These are phyloP conservation scores for Cenchrus purpureus DNA, from an alignment of 176 grass and related monocot species.

Conservation along the genomic window DNA sequence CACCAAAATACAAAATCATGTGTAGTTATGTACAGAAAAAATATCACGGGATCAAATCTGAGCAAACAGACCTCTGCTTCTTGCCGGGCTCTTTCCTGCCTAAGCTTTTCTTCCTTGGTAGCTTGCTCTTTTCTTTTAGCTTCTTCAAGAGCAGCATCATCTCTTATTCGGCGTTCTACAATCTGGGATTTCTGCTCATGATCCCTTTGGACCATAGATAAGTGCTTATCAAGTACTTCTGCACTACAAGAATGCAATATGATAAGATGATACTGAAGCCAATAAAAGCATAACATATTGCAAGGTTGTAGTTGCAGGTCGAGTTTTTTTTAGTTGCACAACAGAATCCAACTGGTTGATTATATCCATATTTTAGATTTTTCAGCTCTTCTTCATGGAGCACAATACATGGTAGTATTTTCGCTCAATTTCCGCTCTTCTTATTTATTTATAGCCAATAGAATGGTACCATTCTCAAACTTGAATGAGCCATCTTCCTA, in stretches of 20 bases:
- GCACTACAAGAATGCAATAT: slow-evolving; percentile 74
- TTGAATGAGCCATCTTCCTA: not conserved
- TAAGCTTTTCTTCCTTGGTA: slow-evolving; percentile 75
- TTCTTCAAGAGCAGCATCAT: slow-evolving; percentile 90
- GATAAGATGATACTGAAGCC: slow-evolving; percentile 27
- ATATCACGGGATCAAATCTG: not conserved
- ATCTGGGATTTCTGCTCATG: slow-evolving; percentile 88
- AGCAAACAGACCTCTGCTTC: slow-evolving; percentile 79
- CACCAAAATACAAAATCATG: not conserved
- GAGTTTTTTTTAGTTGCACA: too few relatives aligned
- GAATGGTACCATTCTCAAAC: not conserved
- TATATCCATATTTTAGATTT: not conserved
- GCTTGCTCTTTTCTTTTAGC: slow-evolving; percentile 78
- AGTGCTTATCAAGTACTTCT: slow-evolving; percentile 86
- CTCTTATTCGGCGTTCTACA: slow-evolving; percentile 86
- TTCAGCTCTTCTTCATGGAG: not conserved
- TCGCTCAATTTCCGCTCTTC: not conserved
- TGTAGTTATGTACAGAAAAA: not conserved
- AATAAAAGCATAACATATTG: slow-evolving; percentile 29
- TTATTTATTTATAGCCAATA: not conserved
- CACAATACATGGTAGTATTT: not conserved
- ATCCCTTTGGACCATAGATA: slow-evolving; percentile 80
- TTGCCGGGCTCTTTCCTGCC: slow-evolving; percentile 74
- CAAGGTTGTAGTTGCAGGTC: not conserved
- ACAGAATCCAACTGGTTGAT: not conserved